phyloP scores from a whole-genome alignment of 768 basidiomycete species.

The Serpula lacrymans region DNA sequence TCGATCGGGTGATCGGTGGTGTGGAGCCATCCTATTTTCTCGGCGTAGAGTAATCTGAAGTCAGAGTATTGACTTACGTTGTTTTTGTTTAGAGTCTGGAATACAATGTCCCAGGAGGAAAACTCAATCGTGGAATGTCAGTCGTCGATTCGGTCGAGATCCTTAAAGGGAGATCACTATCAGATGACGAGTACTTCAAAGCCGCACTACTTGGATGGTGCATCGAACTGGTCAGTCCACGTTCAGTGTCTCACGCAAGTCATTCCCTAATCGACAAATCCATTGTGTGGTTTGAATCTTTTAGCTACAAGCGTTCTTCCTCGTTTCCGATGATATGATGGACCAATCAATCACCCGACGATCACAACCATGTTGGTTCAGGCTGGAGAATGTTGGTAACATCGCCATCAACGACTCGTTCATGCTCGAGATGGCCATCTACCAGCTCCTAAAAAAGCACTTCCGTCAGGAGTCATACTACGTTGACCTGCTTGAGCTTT shows the following conservation, averaged over 20 bases:
- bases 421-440: conserved; percentile 95
- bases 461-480: conserved; percentile 82
- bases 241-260: not conserved
- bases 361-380: conserved; percentile 95
- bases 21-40: conserved; percentile 1
- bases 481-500: conserved; percentile 84
- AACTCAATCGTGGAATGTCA: conserved; percentile 95
- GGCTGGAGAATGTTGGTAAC: conserved; percentile 52
- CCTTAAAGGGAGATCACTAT: conserved; percentile 64
- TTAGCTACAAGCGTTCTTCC: conserved; percentile 96
- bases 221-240: conserved; percentile 83
- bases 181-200: conserved; percentile 84
- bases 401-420: conserved; percentile 96
- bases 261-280: not conserved
- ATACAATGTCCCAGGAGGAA: conserved; percentile 95
- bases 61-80: no score
- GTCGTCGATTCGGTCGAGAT: conserved; percentile 93
- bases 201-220: conserved; percentile 93
- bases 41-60: conserved; percentile 12
- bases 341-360: conserved; percentile 90
- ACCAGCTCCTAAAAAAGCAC: conserved; percentile 82
- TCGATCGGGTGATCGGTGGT: not conserved
- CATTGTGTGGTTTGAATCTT: not conserved
- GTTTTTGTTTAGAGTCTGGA: conserved; percentile 63
- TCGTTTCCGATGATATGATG: conserved; percentile 98